Percentiles rank a stretch among this genome's conserved stretches.
Evolutionary conservation across 2,329 filamentous ascomycete species (phyloP).

Genomic region (Colletotrichum sp.): DNA sequence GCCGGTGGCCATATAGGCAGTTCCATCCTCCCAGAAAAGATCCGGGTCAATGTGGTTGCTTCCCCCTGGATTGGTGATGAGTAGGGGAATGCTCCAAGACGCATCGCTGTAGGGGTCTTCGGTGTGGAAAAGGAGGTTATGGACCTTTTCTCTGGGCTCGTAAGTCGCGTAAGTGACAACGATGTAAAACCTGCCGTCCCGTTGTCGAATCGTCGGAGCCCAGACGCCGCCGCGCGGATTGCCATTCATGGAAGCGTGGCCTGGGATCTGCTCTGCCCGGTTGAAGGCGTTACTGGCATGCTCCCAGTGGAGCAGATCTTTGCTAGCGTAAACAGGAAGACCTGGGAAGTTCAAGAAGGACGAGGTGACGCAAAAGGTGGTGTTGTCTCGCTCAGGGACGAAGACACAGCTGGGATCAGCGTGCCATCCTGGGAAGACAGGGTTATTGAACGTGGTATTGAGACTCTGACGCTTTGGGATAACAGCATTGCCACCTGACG

Average conservation of each 20-base stretch:
- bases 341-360: conserved; percentile 58
- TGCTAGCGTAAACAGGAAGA: conserved; percentile 50
- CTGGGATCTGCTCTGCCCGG: conserved; percentile 44
- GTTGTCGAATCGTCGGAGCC: conserved; percentile 40
- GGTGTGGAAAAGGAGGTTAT: background rate
- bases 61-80: background rate
- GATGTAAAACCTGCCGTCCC: background rate
- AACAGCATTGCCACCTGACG: background rate
- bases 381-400: conserved; percentile 39
- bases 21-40: background rate
- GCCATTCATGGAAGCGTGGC: conserved; percentile 29
- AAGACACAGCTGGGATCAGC: conserved; percentile 51
- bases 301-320: background rate
- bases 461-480: too few relatives aligned
- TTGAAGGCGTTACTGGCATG: conserved; percentile 35
- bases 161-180: background rate
- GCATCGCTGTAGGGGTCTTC: background rate
- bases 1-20: background rate
- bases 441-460: conserved; percentile 39
- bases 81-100: background rate
- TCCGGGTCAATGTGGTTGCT: background rate
- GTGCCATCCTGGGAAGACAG: conserved; percentile 53
- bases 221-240: conserved; percentile 44
- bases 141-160: background rate
- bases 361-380: conserved; percentile 55